Evolutionary conservation across 768 basidiomycete genomes (phyloP), one percentile per base, ranked within the genome.

Genomic region (Amanita inopinata): DNA sequence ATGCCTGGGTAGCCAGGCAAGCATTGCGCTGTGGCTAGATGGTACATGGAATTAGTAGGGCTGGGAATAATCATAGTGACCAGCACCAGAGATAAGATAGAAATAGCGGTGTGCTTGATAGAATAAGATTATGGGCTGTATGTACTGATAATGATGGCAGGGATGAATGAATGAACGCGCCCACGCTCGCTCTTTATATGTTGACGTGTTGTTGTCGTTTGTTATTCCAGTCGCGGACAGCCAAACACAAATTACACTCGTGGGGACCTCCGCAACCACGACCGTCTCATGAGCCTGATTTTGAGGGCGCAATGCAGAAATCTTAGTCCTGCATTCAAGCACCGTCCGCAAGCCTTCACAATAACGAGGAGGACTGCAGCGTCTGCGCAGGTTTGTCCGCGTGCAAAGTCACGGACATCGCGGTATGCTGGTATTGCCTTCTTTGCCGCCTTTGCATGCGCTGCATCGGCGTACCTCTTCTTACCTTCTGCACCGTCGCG

Each of bases 381-480:
- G n/a, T n/a, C 38, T 7, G 15, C 7, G 12, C 38, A 30, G 25
- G 27, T 20, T 33, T n/a, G 22, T 20, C 31, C 11, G 40, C 20
- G 22, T 33, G 9, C 20, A 10, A 7, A 17, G 14, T 23, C 15
- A n/a, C 22, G 27, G 1, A 5, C 25, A 10, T 23, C 33, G 14
- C 41, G 46, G 27, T 33, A 35, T 36, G 30, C 28, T 36, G 53
- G 52, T 31, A 47, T 54, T 4, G 46, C 65, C n/a, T 40, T 62
- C 38, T 18, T 65, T 8, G 57, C 67, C 2, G 63, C 66, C 8
- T 57, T 70, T 23, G 66, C 66, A 0, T 56, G 61, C 23, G 63
- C 69, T 3, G 53, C 66, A 24, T 63, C 73, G 0, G 55, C 66
- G 14, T 83, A 76, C 51, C 63, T 79, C 43, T 64, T 78, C 46